Evolutionary conservation across 352 stramenopile genomes (phyloP), one percentile per base, ranked within the genome.

Genomic region (Phytopythium montanum): DNA sequence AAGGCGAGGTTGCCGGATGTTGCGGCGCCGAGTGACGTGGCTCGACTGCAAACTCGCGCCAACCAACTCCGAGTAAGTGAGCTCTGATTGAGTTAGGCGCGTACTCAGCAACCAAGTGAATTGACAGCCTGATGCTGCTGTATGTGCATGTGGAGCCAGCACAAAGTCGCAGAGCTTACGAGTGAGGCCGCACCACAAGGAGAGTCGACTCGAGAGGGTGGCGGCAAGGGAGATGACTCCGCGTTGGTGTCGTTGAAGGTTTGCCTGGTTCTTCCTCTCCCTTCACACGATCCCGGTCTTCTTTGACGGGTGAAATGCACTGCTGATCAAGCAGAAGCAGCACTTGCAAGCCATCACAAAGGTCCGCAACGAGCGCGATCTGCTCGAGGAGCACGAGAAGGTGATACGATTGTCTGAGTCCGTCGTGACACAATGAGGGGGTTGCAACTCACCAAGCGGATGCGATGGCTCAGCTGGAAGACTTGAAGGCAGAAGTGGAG

Each of bases 351-450:
- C 60, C 19, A 56, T 87, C 21, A 59, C 57, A 4, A 79, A 77
- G 52, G 54, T 87, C 23, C 72, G 71, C 16, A 77, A 87, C n/a
- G 75, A 87, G 39, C 66, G 77, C 7, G 65, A 82, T 39, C 59
- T 87, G 41, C 62, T 87, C 14, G 75, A 87, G 63, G 77, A 87
- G 52, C 70, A 84, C 54, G 77, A 85, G 58, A 83, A 85, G 64
- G 76, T 82, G 51, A 51, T n/a, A 4, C n/a, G n/a, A n/a, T n/a
- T n/a, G 3, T 38, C 2, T 1, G 1, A 21, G 2, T 25, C 9
- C 21, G 14, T 52, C 3, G 45, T 6, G 10, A 38, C 23, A 21
- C 12, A 1, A n/a, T 29, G 21, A 7, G 23, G 13, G 28, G 31
- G 33, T 0, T 23, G 19, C 12, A 52, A 3, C 45, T 52, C 19